Base-by-base conservation (phyloP, 495 filamentous ascomycete genomes). In the Articulospora tetracladia region DNA sequence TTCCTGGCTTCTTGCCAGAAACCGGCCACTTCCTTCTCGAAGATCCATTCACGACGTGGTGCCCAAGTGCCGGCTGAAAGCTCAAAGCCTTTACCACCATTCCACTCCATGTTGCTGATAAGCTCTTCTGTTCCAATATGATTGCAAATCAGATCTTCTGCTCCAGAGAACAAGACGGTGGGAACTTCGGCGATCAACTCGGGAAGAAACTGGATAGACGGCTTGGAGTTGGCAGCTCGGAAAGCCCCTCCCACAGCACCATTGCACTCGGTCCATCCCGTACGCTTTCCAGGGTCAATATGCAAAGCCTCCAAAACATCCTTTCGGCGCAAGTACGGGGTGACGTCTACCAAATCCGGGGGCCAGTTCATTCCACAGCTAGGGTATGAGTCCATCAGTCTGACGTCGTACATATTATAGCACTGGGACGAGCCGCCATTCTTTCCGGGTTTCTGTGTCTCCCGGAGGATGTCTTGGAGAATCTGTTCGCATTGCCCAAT, bases 301-400 rank as follows among this genome's bases (percentile, higher is more conserved):
- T 98, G 87, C 26, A 98, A 77, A 1, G 94, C 94, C 3, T 80
- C 58, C 22, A 79, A 75, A 10, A 98, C 95, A 41, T 97, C 93
- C n/a, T 78, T 59, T 46, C 86, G 85, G 48, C 86, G 90, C 32
- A 98, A 81, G 70, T 98, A 98, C 0, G 91, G 92, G 7, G 84
- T 89, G 11, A 97, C 82, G 32, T 81, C 69, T 20, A 58, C 68
- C 57, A 98, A 76, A 72, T 98, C 95, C 36, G 90, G 86, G 11
- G 94, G 94, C 94, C 94, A 98, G 74, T 89, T 90, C 91, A 94
- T 94, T 56, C 94, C 94, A 69, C 94, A 98, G 50, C 83, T 83
- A 6, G 86, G 86, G 63, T 77, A 88, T 3, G 66, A 64, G 69
- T 98, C 94, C 46, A 75, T 79, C 13, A 96, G 77, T 41, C 95